Evolutionary conservation across 345 rosid genomes (phyloP), one percentile per base, ranked within the genome.

Genomic region (Corchorus capsularis): DNA sequence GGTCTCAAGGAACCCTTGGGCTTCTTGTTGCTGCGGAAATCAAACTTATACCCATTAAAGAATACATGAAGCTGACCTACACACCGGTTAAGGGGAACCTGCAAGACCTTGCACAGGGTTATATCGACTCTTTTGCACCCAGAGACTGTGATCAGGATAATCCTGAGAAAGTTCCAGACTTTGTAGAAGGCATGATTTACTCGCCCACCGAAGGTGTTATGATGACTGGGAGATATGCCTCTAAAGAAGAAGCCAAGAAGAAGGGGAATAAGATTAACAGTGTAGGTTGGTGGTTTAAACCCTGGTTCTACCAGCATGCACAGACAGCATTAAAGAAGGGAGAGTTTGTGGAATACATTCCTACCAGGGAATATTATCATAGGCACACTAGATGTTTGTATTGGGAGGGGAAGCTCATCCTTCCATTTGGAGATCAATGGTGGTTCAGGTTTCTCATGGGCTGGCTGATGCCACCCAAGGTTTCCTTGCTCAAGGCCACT

Each of bases 391-490:
- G 99, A 76, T 94, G 91, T 73, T 88, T 96, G 87, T 94, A 96
- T 80, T 96, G 99, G 99, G 99, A 96, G 83, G 99, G 99, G 59
- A 96, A 96, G 86, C 97, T 96, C 65, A 96, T 96, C 69, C 98
- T 96, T 82, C 98, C 98, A 1, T 96, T 96, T 19, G 99, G 81
- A 35, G 99, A 96, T 83, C 99, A 96, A 82, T 89, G 84, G 74
- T 96, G 99, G 99, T 96, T 94, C 75, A 90, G 99, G 88, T 91
- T 80, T 75, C 90, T 94, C 53, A 79, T 96, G 27, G 99, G 99
- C 82, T 96, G 99, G 99, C 10, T 94, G 86, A 96, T 94, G 99
- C 99, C 99, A 53, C 99, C 99, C 14, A 96, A 96, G 91, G 98
- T 96, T 69, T 96, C 99, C 61, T 87, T 96, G 83, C 99, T 94